Conservation (phyloP, 2,329 filamentous ascomycete genomes). For the Arthrinium puccinioides region DNA sequence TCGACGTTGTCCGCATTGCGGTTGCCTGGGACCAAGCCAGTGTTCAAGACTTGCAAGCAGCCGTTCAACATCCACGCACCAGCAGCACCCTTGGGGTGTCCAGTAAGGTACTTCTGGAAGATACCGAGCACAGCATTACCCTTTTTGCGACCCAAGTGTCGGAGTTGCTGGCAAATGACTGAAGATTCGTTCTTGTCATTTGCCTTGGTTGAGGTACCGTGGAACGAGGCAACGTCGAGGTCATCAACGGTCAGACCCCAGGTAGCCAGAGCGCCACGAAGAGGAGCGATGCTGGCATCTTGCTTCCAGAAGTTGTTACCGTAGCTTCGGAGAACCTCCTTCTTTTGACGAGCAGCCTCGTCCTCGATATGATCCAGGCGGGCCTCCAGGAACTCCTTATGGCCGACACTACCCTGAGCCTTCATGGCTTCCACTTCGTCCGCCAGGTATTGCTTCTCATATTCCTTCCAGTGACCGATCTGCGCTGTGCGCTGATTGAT, state of each 20-base stretch:
- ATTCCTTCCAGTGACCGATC: constrained; percentile 95
- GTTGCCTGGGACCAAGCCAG: constrained; percentile 90
- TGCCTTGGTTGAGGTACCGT: constrained; percentile 95
- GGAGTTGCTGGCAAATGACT: constrained; percentile 92
- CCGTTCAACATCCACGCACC: constrained; percentile 99
- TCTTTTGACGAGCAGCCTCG: constrained; percentile 84
- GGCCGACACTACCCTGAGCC: constrained; percentile 68
- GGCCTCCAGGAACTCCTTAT: constrained; percentile 78
- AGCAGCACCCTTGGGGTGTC: constrained; percentile 97
- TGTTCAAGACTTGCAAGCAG: constrained; percentile 90
- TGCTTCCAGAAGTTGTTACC: constrained; percentile 99
- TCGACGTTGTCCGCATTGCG: constrained; percentile 98
- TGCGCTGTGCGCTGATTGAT: constrained; percentile 89
- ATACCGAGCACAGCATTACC: constrained; percentile 94
- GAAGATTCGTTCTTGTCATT: constrained; percentile 99
- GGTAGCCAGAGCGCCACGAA: constrained; percentile 90
- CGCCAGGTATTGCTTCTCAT: constrained; percentile 85
- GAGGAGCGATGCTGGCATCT: constrained; percentile 85
- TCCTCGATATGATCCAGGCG: constrained; percentile 80
- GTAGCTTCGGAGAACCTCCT: constrained; percentile 84
- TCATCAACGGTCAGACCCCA: constrained; percentile 98
- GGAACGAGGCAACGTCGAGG: constrained; percentile 91
- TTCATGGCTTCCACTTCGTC: constrained; percentile 92
- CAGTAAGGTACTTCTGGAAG: constrained; percentile 99
- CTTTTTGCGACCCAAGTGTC: constrained; percentile 90